phyloP scores from a whole-genome alignment of 2,329 filamentous ascomycete species.

The Trichocomaceae sp. region DNA sequence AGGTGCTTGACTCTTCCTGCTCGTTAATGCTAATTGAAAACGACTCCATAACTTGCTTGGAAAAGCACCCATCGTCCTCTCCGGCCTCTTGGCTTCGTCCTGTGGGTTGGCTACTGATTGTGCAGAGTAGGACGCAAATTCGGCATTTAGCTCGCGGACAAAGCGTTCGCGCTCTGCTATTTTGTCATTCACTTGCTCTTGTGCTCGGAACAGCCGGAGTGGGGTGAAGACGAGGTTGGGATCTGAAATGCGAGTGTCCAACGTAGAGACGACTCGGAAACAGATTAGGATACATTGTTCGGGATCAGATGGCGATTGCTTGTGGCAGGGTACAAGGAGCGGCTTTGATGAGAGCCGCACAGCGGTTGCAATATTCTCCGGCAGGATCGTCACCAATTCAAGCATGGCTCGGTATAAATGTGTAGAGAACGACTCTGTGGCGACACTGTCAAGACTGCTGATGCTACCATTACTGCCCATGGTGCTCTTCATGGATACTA shows the following conservation, averaged over 20 bases:
- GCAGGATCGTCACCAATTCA: slow-evolving; percentile 38
- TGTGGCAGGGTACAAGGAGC: slow-evolving; percentile 32
- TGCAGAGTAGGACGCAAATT: slow-evolving; percentile 11
- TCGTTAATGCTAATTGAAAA: background rate
- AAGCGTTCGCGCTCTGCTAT: slow-evolving; percentile 54
- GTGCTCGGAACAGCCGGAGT: slow-evolving; percentile 58
- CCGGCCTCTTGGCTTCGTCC: background rate
- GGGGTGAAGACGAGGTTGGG: slow-evolving; percentile 55
- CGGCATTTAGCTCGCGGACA: slow-evolving; percentile 11
- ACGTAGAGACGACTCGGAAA: slow-evolving; percentile 57
- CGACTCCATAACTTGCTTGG: slow-evolving; percentile 1
- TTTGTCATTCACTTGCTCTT: slow-evolving; percentile 56
- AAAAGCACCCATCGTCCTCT: background rate
- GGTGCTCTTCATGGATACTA: slow-evolving; percentile 22
- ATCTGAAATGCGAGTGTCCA: slow-evolving; percentile 50
- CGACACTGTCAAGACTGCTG: slow-evolving; percentile 14
- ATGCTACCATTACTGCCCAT: slow-evolving; percentile 18
- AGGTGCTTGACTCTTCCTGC: background rate
- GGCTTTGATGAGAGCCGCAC: slow-evolving; percentile 34
- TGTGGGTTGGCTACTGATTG: slow-evolving; percentile 7
- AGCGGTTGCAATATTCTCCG: slow-evolving; percentile 26
- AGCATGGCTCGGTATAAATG: slow-evolving; percentile 40
- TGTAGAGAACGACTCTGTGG: slow-evolving; percentile 35
- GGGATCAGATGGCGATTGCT: slow-evolving; percentile 18
- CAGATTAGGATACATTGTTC: slow-evolving; percentile 44